Conservation (phyloP, 768 basidiomycete species). For the Rubroboletus satanas region DNA sequence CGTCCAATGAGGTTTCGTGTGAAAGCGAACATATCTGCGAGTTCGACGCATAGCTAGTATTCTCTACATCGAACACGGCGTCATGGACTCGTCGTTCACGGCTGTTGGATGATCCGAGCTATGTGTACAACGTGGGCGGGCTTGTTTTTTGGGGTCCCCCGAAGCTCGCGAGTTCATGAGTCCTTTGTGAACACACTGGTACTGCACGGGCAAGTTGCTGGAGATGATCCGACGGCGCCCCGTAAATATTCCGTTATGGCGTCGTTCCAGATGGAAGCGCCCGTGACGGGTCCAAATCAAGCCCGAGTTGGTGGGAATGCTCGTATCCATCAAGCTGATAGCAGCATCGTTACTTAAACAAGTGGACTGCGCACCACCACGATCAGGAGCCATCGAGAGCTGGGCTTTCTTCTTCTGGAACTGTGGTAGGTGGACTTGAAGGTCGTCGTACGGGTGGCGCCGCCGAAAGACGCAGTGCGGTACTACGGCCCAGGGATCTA, state of each 20-base stretch:
- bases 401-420: background rate
- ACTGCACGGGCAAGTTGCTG: background rate
- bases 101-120: background rate
- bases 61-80: background rate
- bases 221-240: background rate
- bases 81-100: background rate
- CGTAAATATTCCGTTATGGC: background rate
- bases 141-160: background rate
- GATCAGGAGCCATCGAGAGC: background rate
- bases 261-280: background rate
- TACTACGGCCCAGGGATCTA: background rate
- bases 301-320: background rate
- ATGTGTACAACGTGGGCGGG: background rate
- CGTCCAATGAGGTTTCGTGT: constrained; percentile 10
- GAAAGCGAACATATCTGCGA: background rate
- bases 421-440: background rate
- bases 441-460: background rate
- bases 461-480: background rate
- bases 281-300: background rate
- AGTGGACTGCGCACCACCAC: background rate
- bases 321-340: background rate
- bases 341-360: background rate
- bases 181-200: background rate
- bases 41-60: too few relatives aligned
- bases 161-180: background rate